Conservation (phyloP, 176 grass and related monocot genomes). For the Alopecurus myosuroides region DNA sequence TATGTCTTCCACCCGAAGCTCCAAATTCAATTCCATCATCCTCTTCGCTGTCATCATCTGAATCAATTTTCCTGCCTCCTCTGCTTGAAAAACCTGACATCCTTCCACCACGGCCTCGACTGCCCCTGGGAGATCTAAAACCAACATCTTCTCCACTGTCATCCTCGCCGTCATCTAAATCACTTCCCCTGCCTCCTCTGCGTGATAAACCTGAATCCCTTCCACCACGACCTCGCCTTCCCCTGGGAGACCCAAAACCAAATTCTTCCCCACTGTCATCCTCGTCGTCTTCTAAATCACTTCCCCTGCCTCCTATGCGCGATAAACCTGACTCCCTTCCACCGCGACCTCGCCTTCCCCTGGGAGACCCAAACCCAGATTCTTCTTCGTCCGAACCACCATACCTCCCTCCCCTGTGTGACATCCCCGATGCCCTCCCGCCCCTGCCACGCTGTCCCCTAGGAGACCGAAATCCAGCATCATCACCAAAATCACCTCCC, state of each 20-base stretch:
- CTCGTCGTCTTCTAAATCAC: constrained; percentile 25
- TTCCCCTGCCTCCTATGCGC: constrained; percentile 12
- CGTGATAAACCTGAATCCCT: constrained; percentile 18
- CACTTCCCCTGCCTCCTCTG: constrained; percentile 26
- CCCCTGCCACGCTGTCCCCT: constrained; percentile 19
- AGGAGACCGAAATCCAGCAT: constrained; percentile 27
- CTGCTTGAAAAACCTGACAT: constrained; percentile 20
- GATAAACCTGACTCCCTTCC: constrained; percentile 23
- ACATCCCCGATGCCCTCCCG: not conserved
- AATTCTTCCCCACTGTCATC: constrained; percentile 3
- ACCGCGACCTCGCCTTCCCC: constrained; percentile 22
- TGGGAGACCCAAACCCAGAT: constrained; percentile 23
- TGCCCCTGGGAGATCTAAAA: constrained; percentile 37
- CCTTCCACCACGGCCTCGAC: constrained; percentile 17
- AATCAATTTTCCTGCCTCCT: constrained; percentile 29
- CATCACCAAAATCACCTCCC: constrained; percentile 26
- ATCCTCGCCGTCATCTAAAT: constrained; percentile 14
- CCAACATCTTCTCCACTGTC: constrained; percentile 19
- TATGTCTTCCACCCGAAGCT: constrained; percentile 24
- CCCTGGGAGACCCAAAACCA: constrained; percentile 37
- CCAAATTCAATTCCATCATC: constrained; percentile 8
- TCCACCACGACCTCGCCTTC: constrained; percentile 25
- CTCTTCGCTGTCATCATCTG: not conserved
- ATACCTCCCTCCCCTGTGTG: constrained; percentile 33
- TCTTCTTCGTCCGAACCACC: constrained; percentile 40